These are phyloP conservation scores for Vickermania ingenoplastis DNA, from an alignment of 208 protist genomes.

Conservation along the genomic window DNA sequence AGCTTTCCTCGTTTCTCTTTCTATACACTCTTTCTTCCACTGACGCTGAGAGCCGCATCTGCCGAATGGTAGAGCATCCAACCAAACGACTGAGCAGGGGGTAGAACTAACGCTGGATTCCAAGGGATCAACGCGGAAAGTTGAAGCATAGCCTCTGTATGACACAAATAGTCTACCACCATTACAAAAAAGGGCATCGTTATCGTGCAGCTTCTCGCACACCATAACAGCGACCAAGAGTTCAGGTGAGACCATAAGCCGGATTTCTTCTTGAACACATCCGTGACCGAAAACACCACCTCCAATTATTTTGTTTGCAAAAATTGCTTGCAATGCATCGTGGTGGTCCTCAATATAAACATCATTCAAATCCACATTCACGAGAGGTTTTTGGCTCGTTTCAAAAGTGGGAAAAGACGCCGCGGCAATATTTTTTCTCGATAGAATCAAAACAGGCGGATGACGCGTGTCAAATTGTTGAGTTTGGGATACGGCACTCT, in stretches of 20 bases:
- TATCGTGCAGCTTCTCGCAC: constrained; percentile 39
- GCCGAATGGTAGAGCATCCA: constrained; percentile 62
- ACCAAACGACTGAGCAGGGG: constrained; percentile 51
- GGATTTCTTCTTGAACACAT: constrained; percentile 89
- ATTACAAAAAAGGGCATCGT: constrained; percentile 64
- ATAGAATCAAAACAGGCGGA: constrained; percentile 45
- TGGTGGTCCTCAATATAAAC: constrained; percentile 60
- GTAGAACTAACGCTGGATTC: no score
- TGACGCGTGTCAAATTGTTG: constrained; percentile 37
- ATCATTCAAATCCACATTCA: not conserved
- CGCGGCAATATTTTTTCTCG: no score
- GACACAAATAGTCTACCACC: constrained; percentile 42
- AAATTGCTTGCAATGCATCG: constrained; percentile 66
- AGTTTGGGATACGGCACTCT: constrained; percentile 14
- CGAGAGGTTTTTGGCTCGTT: constrained; percentile 15
- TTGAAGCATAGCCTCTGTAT: constrained; percentile 60
- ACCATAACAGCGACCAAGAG: constrained; percentile 62
- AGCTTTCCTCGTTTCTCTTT: constrained; percentile 81
- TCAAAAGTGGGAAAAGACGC: constrained; percentile 33
- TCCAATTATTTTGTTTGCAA: constrained; percentile 80
- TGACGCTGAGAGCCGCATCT: not conserved
- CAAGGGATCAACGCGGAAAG: constrained; percentile 63
- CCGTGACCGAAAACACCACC: constrained; percentile 73
- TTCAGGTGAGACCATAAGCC: constrained; percentile 75
- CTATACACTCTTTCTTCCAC: constrained; percentile 13